Conservation (phyloP, 2,329 filamentous ascomycete genomes). For the Botryotinia calthae region DNA sequence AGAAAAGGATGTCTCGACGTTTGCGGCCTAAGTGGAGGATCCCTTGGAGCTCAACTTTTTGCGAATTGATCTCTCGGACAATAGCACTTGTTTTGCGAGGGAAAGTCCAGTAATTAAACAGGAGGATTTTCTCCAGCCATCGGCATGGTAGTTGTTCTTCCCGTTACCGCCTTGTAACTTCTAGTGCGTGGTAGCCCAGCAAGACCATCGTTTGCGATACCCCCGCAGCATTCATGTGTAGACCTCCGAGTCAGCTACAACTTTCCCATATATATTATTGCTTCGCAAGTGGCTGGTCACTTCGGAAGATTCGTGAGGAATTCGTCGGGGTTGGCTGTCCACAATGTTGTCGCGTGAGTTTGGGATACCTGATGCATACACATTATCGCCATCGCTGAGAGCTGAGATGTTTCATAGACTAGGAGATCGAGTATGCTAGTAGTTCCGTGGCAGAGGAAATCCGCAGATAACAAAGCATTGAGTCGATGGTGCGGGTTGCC, state of each 20-base stretch:
- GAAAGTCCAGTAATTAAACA: background rate
- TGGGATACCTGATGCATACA: background rate
- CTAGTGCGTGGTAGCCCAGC: too few species aligned
- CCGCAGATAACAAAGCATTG: background rate
- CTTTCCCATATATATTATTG: background rate
- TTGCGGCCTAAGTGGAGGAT: background rate
- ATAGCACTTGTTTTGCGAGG: background rate
- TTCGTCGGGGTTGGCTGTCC: background rate
- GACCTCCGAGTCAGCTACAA: background rate
- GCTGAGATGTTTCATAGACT: background rate
- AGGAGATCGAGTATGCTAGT: background rate
- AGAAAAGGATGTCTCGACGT: background rate
- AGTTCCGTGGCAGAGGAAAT: background rate
- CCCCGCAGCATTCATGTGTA: background rate
- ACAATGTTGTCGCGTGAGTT: background rate
- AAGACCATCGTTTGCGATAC: background rate
- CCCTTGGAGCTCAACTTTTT: background rate
- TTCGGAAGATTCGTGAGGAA: background rate
- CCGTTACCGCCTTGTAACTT: background rate
- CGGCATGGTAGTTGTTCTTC: background rate
- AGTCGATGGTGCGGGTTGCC: background rate
- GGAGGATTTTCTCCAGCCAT: background rate
- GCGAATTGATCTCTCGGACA: background rate
- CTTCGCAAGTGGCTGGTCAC: background rate
- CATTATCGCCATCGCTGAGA: background rate